Base-by-base conservation (phyloP, 805 yeast species). In the Clavispora vitiphila region DNA sequence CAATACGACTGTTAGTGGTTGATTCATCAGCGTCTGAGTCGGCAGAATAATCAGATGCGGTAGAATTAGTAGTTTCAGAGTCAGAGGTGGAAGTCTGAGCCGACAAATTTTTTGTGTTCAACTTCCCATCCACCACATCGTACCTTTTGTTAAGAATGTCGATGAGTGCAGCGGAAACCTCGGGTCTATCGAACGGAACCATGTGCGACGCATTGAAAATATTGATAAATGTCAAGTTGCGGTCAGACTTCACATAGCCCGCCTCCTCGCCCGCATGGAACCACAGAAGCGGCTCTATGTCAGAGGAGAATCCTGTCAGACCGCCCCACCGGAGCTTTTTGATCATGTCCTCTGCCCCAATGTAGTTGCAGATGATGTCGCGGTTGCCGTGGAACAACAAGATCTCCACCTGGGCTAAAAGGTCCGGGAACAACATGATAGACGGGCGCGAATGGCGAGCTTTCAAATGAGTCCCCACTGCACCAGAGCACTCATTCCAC, bases 181-280 rank as follows among this genome's bases (percentile, higher is more conserved):
- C 78, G 1, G 93, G 85, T 39, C 77, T 65, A 58, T 90, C 97
- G 50, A 77, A 82, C 1, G 98, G 96, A 20, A 89, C 93, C 98
- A 93, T 91, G 58, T 93, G 98, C 3, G 96, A 83, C 0, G 96
- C 79, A 51, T 86, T 78, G 58, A 64, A 77, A 2, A 91, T 78
- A 43, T 79, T 78, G 24, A 86, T 79, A 58, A 83, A 84, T 0
- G 96, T 83, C 54, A 91, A 67, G 55, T 87, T 86, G 48, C 86
- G 72, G 37, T 81, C 90, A 15, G 61, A 38, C 44, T 61, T 60
- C 29, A 77, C 51, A 27, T 60, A 52, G 46, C 78, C 74, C 8
- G 66, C 74, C 8, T 43, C 44, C 7, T 51, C 44, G 11, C 64
- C 60, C 45, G 72, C 64, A 55, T 73, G 74, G 15, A 57, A 47